Evolutionary conservation across 768 basidiomycete species (phyloP), one percentile per base, ranked within the genome.

Genomic region (Trametes cubensis): DNA sequence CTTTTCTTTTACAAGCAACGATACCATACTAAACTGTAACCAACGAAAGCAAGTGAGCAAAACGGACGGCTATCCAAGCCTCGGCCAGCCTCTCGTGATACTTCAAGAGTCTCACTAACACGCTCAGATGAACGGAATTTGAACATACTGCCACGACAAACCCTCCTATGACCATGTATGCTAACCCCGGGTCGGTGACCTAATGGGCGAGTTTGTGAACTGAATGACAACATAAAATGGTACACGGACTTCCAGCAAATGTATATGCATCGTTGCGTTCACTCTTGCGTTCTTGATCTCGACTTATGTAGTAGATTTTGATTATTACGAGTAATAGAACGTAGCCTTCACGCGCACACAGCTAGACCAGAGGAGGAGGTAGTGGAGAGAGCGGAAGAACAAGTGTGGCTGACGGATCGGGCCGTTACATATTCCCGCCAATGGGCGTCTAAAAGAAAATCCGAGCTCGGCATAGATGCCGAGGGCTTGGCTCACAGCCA

Each of bases 1-100:
- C 78, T 79, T 87, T 75, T 97, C 92, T 74, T 91, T 92, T 47
- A 94, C 83, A 15, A 94, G 76, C 20, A 94, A 79, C 4, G 93
- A 93, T 39, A 91, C 77, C 81, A 93, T 83, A 28, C 91, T 92
- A 73, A 95, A 95, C 91, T 93, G 66, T 55, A 50, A 57, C 62
- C 3, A 20, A 18, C 18, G 51, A 21, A 21, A 21, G 30, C 13
- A 42, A 15, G 58, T 56, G 18, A 50, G 44, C 20, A 14, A 21
- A 18, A 47, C 23, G 46, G 23, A 23, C 46, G 46, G 46, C 46
- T 47, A 18, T 11, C 34, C 46, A 25, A 23, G 13, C 23, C 46
- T 14, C 46, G n/a, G 23, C 23, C 20, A 7, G 20, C 8, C 3
- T 23, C 23, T 47, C 20, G 7, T n/a, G 14, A 14, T 23, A 14